Conservation (phyloP, 768 basidiomycete genomes). For the Boletus tomentosulus region DNA sequence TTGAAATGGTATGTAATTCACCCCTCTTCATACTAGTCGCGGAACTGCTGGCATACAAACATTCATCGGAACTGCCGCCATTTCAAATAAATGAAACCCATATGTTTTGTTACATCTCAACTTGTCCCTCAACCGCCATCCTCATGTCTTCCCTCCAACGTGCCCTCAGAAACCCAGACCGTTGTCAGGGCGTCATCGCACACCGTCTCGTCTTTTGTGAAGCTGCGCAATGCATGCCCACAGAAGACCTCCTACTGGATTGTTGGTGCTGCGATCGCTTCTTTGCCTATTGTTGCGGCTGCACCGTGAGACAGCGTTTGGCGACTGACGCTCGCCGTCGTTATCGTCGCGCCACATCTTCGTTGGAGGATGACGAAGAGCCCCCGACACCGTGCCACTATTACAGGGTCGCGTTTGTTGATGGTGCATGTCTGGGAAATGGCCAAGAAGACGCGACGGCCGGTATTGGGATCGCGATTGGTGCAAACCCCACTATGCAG, state of each 20-base stretch:
- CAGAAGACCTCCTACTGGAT: conserved; percentile 7
- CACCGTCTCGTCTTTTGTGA: conserved; percentile 17
- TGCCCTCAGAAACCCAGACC: neutral
- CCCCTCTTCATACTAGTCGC: too few species aligned
- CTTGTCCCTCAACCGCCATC: neutral
- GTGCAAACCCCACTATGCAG: conserved; percentile 11
- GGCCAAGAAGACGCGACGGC: conserved; percentile 22
- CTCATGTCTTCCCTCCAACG: conserved; percentile 12
- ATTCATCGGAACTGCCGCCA: too few species aligned
- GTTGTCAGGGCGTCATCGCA: conserved; percentile 11
- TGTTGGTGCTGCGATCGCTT: conserved; percentile 12
- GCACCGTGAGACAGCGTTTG: neutral
- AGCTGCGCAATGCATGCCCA: neutral
- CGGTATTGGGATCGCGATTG: conserved; percentile 31
- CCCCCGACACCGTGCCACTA: conserved; percentile 19
- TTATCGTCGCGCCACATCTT: neutral
- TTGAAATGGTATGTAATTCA: too few species aligned
- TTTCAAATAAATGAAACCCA: too few species aligned
- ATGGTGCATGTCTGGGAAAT: conserved; percentile 33
- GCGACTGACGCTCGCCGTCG: neutral
- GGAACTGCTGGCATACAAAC: too few species aligned
- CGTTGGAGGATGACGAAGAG: neutral
- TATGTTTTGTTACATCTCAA: too few species aligned
- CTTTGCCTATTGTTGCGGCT: conserved; percentile 12
- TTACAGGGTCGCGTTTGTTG: conserved; percentile 31